phyloP scores from a whole-genome alignment of 2,329 filamentous ascomycete genomes.

The Alternaria atra region DNA sequence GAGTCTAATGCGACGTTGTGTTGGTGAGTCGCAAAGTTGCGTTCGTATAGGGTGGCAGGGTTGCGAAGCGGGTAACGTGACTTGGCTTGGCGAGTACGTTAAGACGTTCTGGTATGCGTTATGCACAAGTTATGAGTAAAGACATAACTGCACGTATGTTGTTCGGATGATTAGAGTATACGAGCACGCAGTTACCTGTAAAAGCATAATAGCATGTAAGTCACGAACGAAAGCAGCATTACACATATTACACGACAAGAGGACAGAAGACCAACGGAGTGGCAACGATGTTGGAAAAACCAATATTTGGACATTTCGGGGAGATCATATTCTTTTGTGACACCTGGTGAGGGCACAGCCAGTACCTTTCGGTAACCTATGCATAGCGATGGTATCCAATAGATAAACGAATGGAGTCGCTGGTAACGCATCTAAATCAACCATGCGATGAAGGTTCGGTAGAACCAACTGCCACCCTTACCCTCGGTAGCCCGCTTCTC shows the following conservation, averaged over 20 bases:
- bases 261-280: background rate
- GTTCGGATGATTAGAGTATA: background rate
- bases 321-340: background rate
- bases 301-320: background rate
- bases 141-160: background rate
- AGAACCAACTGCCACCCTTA: conserved; percentile 61
- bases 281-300: background rate
- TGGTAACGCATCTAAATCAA: conserved; percentile 59
- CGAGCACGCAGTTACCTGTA: background rate
- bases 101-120: background rate
- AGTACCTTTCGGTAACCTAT: background rate
- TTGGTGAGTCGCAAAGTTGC: background rate
- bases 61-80: background rate
- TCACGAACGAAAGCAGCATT: background rate
- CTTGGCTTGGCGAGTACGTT: background rate
- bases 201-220: background rate
- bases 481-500: conserved; percentile 49
- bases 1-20: conserved; percentile 8
- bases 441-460: conserved; percentile 67
- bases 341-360: background rate
- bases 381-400: background rate
- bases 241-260: background rate
- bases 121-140: background rate
- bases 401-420: background rate
- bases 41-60: background rate